Evolutionary conservation across 2,329 filamentous ascomycete genomes (phyloP).

Genomic region (Fusarium abutilonis): DNA sequence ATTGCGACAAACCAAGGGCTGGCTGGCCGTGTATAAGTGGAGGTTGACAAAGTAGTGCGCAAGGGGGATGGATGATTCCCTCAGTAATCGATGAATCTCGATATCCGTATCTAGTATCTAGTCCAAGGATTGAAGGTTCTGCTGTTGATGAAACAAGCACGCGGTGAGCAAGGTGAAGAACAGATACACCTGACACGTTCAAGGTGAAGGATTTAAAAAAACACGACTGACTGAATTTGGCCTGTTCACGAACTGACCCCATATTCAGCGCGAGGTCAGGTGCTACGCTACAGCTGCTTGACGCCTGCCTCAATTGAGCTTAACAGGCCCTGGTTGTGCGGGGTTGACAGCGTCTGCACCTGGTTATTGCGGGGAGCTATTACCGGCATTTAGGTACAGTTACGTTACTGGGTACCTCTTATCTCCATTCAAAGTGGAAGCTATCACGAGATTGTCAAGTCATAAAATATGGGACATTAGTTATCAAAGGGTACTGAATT

Average conservation of each 20-base stretch:
- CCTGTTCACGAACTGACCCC: conserved; percentile 7
- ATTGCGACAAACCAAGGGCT: conserved; percentile 1
- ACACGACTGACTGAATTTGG: not conserved
- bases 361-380: conserved; percentile 25
- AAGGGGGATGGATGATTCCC: not conserved
- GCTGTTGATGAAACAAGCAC: not conserved
- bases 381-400: not conserved
- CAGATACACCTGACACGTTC: conserved; percentile 5
- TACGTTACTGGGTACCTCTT: not conserved
- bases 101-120: not conserved
- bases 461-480: too few relatives aligned
- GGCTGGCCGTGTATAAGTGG: not conserved
- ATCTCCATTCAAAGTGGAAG: not conserved
- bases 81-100: not conserved
- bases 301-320: conserved; percentile 17
- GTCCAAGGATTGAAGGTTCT: not conserved
- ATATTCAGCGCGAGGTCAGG: conserved; percentile 18
- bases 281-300: conserved; percentile 10
- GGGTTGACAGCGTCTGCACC: conserved; percentile 27
- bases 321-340: conserved; percentile 33
- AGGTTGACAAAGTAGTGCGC: not conserved
- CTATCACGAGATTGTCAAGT: not conserved
- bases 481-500: too few relatives aligned
- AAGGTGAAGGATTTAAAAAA: not conserved
- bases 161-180: conserved; percentile 6